Percentiles rank a stretch among this genome's conserved stretches.
phyloP scores from a whole-genome alignment of 108 stramenopile species.

The Conticribra guillardii region DNA sequence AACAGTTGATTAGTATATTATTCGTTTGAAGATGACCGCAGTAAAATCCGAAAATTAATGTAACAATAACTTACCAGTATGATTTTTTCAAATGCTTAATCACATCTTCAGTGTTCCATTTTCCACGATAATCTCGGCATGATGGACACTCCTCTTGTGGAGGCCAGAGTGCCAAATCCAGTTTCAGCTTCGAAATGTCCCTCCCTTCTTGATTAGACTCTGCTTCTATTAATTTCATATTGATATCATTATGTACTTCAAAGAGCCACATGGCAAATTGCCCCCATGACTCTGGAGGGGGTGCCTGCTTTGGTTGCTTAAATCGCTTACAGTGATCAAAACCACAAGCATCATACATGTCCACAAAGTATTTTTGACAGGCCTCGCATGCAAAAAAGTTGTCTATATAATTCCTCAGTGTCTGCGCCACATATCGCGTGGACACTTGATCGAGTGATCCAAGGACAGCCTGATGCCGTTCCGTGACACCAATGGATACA shows the following conservation, averaged over 20 bases:
- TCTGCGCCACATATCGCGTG: constrained; percentile 54
- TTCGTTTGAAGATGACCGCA: not conserved
- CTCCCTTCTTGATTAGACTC: constrained; percentile 21
- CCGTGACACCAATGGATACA: constrained; percentile 62
- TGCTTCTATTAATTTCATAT: constrained; percentile 65
- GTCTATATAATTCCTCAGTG: constrained; percentile 61
- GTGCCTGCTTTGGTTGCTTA: constrained; percentile 37
- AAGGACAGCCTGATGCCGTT: constrained; percentile 63
- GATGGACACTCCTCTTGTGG: constrained; percentile 42
- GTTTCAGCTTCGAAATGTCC: constrained; percentile 15
- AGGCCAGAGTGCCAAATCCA: constrained; percentile 54
- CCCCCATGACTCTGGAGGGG: constrained; percentile 57
- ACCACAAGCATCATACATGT: constrained; percentile 65
- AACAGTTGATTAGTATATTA: not conserved
- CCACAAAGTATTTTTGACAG: constrained; percentile 73
- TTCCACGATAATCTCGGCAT: constrained; percentile 54
- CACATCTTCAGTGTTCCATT: constrained; percentile 53
- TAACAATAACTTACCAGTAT: constrained; percentile 43
- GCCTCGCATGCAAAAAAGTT: constrained; percentile 81
- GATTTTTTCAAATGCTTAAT: constrained; percentile 46
- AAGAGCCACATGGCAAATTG: constrained; percentile 77
- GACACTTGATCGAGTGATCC: constrained; percentile 50
- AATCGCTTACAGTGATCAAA: constrained; percentile 75
- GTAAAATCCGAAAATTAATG: not conserved
- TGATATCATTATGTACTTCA: constrained; percentile 84